Evolutionary conservation across 257 asterid genomes (phyloP), one percentile per base, ranked within the genome.

Genomic region (Salvia rosmarinus): DNA sequence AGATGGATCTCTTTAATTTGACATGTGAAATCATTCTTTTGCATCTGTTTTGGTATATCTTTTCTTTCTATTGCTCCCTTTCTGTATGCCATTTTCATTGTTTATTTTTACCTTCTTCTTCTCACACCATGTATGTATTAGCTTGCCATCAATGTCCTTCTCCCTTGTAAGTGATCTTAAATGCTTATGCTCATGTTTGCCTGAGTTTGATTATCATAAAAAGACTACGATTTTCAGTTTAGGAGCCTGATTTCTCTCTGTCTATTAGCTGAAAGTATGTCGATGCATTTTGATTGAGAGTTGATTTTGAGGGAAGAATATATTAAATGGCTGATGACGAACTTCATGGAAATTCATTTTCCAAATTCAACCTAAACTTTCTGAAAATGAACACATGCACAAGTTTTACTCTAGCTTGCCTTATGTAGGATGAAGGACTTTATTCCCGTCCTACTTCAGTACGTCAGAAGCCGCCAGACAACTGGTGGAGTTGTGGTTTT

Each of bases 361-460:
- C 49, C 23, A 40, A 63, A 19, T 61, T 17, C 67, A 6, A 56
- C 37, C 17, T 34, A 10, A 42, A 55, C 65, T 78, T 25, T 46
- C 13, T 35, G 40, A n/a, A 8, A 68, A 44, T 12, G 19, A 67
- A 44, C 55, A 42, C 20, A 37, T 23, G 69, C 51, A 30, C 51
- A 58, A 49, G 25, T 52, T 71, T 82, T 50, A 69, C 59, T 63
- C 49, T 68, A 40, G 50, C 70, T 79, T 9, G 49, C 34, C 19
- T 76, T 74, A n/a, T 79, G 81, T 75, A 94, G 98, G 92, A 94
- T 91, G 98, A 89, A 86, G 89, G 97, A 94, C 65, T 83, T 94
- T 54, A 87, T 94, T 68, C 98, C 98, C 3, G 72, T 91, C 80
- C 77, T 94, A 69, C 74, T 91, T 63, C 71, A 81, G 52, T 94